A percentile compares a stretch with the other conserved stretches of the same genome.
Evolutionary conservation across 345 rosid species (phyloP).

Genomic region (Erucastrum elatum): DNA sequence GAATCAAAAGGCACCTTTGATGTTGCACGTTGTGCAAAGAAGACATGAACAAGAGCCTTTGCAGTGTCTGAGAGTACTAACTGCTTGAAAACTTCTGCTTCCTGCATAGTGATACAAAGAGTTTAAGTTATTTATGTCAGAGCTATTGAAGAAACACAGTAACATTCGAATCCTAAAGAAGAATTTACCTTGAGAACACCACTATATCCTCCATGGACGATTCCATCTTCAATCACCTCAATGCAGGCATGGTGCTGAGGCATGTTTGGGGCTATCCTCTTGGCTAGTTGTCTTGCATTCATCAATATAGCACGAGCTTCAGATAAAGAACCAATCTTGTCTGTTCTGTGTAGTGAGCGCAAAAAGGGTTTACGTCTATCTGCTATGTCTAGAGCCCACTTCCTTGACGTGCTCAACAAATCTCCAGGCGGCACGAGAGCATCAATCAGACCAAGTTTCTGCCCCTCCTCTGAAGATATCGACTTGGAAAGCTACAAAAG

Average conservation of each 20-base stretch:
- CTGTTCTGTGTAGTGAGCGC: slow-evolving; percentile 80
- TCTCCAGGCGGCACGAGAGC: slow-evolving; percentile 71
- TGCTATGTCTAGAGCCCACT: slow-evolving; percentile 85
- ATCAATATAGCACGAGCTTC: slow-evolving; percentile 69
- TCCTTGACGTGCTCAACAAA: slow-evolving; percentile 66
- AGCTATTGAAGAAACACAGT: too few species aligned
- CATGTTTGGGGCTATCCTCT: slow-evolving; percentile 76
- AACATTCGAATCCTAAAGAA: background rate
- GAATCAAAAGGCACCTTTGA: slow-evolving; percentile 56
- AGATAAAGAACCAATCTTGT: slow-evolving; percentile 80
- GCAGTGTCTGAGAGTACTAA: slow-evolving; percentile 72
- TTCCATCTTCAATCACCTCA: slow-evolving; percentile 91
- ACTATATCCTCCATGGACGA: slow-evolving; percentile 85
- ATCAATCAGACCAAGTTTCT: slow-evolving; percentile 81
- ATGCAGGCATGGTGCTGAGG: slow-evolving; percentile 89
- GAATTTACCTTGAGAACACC: slow-evolving; percentile 77
- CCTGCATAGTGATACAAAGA: slow-evolving; percentile 52
- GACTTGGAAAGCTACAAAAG: slow-evolving; percentile 75
- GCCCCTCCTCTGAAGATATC: slow-evolving; percentile 83
- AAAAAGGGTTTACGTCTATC: slow-evolving; percentile 74
- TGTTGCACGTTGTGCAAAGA: slow-evolving; percentile 84
- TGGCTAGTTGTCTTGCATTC: slow-evolving; percentile 66
- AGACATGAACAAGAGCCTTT: slow-evolving; percentile 83
- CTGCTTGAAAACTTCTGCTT: slow-evolving; percentile 73
- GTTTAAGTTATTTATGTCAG: too few species aligned